phyloP scores from a whole-genome alignment of 2,329 filamentous ascomycete genomes.

The Polychaeton citri region DNA sequence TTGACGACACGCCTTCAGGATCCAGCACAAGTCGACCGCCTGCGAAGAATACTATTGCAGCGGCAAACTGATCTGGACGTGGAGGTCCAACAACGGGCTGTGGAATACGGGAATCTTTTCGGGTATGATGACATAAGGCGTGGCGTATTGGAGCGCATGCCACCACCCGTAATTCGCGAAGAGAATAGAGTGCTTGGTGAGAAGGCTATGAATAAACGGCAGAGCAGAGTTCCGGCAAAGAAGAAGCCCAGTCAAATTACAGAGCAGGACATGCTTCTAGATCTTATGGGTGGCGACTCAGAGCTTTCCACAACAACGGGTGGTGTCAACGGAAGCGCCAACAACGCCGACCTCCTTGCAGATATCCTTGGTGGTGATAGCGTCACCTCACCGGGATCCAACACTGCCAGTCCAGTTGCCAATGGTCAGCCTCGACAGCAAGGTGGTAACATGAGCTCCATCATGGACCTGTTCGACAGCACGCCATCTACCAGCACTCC shows the following conservation, averaged over 20 bases:
- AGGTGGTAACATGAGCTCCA: constrained; percentile 40
- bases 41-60: constrained; percentile 62
- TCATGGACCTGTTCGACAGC: constrained; percentile 78
- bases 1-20: constrained; percentile 80
- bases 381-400: constrained; percentile 31
- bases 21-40: constrained; percentile 69
- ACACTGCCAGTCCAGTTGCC: constrained; percentile 19
- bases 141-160: constrained; percentile 96
- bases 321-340: constrained; percentile 42
- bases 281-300: constrained; percentile 72
- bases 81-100: constrained; percentile 89
- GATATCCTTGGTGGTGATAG: constrained; percentile 68
- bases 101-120: constrained; percentile 94
- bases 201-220: constrained; percentile 40
- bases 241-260: constrained; percentile 67
- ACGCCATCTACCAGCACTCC: constrained; percentile 27
- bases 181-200: constrained; percentile 83
- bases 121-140: constrained; percentile 72
- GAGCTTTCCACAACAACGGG: constrained; percentile 44
- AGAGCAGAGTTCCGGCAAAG: constrained; percentile 49
- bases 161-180: constrained; percentile 89
- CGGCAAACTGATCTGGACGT: constrained; percentile 83
- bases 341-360: constrained; percentile 70
- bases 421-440: constrained; percentile 9
- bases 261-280: constrained; percentile 81